Conservation (phyloP, 208 protist species). For the Trypanosoma congolense region DNA sequence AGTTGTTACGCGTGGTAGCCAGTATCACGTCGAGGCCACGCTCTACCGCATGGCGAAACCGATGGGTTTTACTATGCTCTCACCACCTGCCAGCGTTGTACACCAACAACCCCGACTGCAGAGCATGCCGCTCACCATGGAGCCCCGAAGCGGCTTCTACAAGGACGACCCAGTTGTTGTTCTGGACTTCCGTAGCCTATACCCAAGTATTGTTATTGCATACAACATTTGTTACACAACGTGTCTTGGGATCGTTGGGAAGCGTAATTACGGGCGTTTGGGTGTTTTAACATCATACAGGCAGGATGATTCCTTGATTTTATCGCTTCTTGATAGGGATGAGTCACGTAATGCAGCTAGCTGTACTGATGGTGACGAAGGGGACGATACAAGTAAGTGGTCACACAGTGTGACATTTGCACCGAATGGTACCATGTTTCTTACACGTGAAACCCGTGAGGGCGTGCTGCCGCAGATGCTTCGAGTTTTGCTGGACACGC, state of each 20-base stretch:
- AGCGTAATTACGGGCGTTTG: conserved; percentile 32
- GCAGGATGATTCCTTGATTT: conserved; percentile 34
- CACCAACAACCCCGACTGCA: conserved; percentile 64
- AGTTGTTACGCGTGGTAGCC: conserved; percentile 70
- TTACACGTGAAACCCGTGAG: conserved; percentile 36
- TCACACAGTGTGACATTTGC: conserved; percentile 43
- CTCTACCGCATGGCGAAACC: conserved; percentile 67
- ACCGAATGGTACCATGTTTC: conserved; percentile 79
- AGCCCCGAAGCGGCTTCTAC: conserved; percentile 69
- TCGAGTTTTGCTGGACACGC: conserved; percentile 63
- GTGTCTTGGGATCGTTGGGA: conserved; percentile 53
- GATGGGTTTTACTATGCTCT: conserved; percentile 62
- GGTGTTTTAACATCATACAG: conserved; percentile 61
- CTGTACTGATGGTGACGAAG: conserved; percentile 22
- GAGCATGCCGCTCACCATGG: conserved; percentile 77
- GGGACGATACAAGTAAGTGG: conserved; percentile 79
- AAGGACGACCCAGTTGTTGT: conserved; percentile 93
- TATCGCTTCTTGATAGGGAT: conserved; percentile 88
- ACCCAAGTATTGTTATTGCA: conserved; percentile 99
- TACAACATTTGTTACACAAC: conserved; percentile 99
- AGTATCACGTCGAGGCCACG: conserved; percentile 85
- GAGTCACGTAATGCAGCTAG: conserved; percentile 65
- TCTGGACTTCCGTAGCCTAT: conserved; percentile 99
- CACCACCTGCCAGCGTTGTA: conserved; percentile 51
- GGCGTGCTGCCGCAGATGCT: conserved; percentile 80